phyloP scores from a whole-genome alignment of 768 basidiomycete species.

The Lentinus brumalis region DNA sequence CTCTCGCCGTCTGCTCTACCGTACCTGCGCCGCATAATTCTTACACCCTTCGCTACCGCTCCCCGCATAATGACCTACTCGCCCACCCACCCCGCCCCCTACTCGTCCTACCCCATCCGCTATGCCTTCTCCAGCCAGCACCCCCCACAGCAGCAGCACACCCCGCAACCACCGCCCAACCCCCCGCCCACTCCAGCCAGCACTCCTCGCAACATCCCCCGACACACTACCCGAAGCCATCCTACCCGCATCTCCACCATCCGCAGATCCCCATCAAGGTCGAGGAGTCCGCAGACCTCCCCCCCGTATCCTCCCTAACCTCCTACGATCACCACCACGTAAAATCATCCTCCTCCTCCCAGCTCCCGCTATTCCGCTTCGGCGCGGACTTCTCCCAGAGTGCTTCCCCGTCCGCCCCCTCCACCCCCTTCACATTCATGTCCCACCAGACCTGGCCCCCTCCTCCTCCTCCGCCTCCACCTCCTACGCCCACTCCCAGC shows the following conservation, averaged over 20 bases:
- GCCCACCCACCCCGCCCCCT: conserved; percentile 14
- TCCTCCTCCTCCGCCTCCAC: conserved; percentile 23
- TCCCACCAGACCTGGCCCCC: conserved; percentile 21
- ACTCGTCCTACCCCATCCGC: conserved; percentile 20
- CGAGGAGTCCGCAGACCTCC: conserved; percentile 25
- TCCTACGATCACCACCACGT: conserved; percentile 18
- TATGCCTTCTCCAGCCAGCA: conserved; percentile 22
- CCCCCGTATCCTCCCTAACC: conserved; percentile 16
- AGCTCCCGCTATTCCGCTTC: conserved; percentile 25
- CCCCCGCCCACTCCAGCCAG: background rate
- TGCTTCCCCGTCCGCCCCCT: conserved; percentile 20
- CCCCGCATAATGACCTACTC: conserved; percentile 22
- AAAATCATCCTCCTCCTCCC: conserved; percentile 9
- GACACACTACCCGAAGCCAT: conserved; percentile 11
- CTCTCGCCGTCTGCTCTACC: conserved; percentile 5
- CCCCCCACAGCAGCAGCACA: conserved; percentile 1
- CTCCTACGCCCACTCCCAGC: conserved; percentile 20
- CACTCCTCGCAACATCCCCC: conserved; percentile 2
- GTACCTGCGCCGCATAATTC: conserved; percentile 20
- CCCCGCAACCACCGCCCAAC: background rate
- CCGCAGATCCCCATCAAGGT: conserved; percentile 24
- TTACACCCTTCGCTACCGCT: conserved; percentile 8
- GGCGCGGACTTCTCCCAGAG: conserved; percentile 20
- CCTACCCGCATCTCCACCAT: conserved; percentile 16
- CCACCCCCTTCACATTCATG: conserved; percentile 30